Conservation (phyloP, 257 asterid species). For the Fraxinus americana region DNA sequence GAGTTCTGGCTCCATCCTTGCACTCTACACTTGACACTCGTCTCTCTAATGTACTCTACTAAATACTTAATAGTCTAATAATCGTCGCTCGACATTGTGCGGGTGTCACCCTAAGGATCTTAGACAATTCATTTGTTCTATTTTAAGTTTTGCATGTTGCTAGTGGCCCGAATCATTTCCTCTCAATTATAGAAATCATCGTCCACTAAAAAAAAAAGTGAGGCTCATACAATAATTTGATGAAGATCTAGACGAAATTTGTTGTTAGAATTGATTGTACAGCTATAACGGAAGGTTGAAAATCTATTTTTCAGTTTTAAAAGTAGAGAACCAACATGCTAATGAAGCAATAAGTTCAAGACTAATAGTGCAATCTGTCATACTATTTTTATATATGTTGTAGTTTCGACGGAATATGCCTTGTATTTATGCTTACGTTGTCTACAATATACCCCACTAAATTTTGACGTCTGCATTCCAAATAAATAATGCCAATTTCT, state of each 20-base stretch:
- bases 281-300: not conserved
- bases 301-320: not conserved
- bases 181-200: not conserved
- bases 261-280: not conserved
- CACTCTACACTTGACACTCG: too few species aligned
- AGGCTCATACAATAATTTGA: not conserved
- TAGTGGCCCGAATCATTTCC: not conserved
- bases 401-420: not conserved
- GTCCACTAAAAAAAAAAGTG: not conserved
- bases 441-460: not conserved
- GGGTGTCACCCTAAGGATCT: too few species aligned
- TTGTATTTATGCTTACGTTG: not conserved
- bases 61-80: too few species aligned
- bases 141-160: not conserved
- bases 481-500: not conserved
- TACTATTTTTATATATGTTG: not conserved
- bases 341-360: not conserved
- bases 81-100: too few species aligned
- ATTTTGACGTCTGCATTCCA: not conserved
- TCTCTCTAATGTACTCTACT: too few species aligned
- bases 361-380: not conserved
- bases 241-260: not conserved
- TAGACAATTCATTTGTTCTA: not conserved
- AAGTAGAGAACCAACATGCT: not conserved
- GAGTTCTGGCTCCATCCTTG: too few species aligned